Percentiles rank a stretch among this genome's conserved stretches.
Evolutionary conservation across 2,329 filamentous ascomycete genomes (phyloP).

Genomic region (Mariannaea elegans): DNA sequence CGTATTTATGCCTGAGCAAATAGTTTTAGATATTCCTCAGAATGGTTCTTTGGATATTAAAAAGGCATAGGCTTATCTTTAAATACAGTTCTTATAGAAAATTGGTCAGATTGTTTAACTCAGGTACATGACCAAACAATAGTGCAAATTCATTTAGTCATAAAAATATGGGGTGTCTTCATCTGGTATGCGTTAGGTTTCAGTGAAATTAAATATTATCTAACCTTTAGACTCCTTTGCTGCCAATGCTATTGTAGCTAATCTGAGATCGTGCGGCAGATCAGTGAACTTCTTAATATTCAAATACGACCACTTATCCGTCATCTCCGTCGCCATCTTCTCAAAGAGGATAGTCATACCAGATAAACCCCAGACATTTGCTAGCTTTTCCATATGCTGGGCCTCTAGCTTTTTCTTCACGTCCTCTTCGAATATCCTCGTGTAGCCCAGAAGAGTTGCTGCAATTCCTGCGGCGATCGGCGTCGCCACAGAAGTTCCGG

Average conservation of each 20-base stretch:
- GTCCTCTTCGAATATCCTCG: background rate
- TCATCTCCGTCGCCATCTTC: constrained; percentile 2
- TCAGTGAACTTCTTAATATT: background rate
- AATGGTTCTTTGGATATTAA: no score
- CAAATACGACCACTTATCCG: constrained; percentile 6
- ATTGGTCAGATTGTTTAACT: no score
- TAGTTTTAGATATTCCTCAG: no score
- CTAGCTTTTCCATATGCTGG: background rate
- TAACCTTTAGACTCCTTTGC: no score
- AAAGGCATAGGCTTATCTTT: no score
- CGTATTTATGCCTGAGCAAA: no score
- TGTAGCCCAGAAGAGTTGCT: constrained; percentile 2
- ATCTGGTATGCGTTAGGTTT: no score
- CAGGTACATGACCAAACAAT: no score
- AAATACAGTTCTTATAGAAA: no score
- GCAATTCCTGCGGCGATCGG: constrained; percentile 13
- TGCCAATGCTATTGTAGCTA: background rate
- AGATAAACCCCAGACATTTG: background rate
- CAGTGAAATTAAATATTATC: no score
- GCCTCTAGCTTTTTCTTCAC: background rate
- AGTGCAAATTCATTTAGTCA: no score
- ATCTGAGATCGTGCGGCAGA: background rate
- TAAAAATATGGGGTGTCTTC: no score
- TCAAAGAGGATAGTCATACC: background rate
- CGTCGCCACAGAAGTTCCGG: constrained; percentile 9